A percentile compares a stretch with the other conserved stretches of the same genome.
phyloP scores from a whole-genome alignment of 2,329 filamentous ascomycete genomes.

The Talaromyces rugulosus region DNA sequence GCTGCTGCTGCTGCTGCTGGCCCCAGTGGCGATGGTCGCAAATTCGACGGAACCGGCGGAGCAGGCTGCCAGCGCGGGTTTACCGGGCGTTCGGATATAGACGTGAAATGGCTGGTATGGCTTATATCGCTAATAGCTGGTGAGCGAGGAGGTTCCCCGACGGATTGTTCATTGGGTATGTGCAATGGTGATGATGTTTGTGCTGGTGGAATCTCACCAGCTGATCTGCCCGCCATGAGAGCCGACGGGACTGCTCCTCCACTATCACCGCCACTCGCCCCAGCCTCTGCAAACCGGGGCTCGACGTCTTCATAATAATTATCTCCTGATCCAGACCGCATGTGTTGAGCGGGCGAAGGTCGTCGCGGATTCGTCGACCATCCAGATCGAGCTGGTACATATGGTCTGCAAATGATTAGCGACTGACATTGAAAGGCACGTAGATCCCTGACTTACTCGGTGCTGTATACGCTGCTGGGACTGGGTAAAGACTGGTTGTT shows the following conservation, averaged over 20 bases:
- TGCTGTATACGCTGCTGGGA: slow-evolving; percentile 69
- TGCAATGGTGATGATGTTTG: slow-evolving; percentile 26
- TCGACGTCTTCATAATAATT: slow-evolving; percentile 92
- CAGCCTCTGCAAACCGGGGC: slow-evolving; percentile 69
- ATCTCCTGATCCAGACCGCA: slow-evolving; percentile 36
- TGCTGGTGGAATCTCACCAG: slow-evolving; percentile 29
- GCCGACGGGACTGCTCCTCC: slow-evolving; percentile 29
- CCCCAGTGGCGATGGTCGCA: slow-evolving; percentile 23
- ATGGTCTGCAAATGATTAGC: slow-evolving; percentile 26
- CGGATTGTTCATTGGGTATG: slow-evolving; percentile 58
- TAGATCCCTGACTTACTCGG: slow-evolving; percentile 58
- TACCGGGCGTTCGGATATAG: slow-evolving; percentile 78
- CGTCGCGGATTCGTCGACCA: slow-evolving; percentile 27
- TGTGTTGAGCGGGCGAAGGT: slow-evolving; percentile 20
- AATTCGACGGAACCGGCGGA: slow-evolving; percentile 33
- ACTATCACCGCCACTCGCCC: slow-evolving; percentile 21
- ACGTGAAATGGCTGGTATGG: slow-evolving; percentile 82
- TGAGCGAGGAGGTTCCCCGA: slow-evolving; percentile 61
- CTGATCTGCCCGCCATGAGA: slow-evolving; percentile 33
- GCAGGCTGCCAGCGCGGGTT: slow-evolving; percentile 75
- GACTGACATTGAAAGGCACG: neutral
- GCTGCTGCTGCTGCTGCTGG: slow-evolving; percentile 34
- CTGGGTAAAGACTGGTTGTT: slow-evolving; percentile 44
- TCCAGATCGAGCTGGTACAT: slow-evolving; percentile 44
- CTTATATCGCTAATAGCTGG: slow-evolving; percentile 59